phyloP scores from a whole-genome alignment of 257 asterid species.

The Nicotiana noctiflora region DNA sequence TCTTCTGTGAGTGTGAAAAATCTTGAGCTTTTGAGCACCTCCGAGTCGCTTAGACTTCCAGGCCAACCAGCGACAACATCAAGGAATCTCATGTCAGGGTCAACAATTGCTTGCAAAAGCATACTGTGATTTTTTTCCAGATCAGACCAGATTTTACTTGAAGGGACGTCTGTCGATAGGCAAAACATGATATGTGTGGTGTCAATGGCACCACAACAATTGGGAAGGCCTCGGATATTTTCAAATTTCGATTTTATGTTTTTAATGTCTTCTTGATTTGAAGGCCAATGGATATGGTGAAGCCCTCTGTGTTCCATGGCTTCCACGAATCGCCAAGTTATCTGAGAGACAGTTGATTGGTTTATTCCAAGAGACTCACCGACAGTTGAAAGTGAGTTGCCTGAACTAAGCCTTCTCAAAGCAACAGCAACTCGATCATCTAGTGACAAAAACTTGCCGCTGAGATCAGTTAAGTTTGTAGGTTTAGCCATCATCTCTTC shows the following conservation, averaged over 20 bases:
- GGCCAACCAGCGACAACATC: conserved; percentile 21
- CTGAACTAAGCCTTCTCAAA: conserved; percentile 25
- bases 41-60: conserved; percentile 15
- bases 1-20: conserved; percentile 11
- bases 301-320: conserved; percentile 18
- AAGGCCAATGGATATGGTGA: conserved; percentile 20
- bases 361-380: conserved; percentile 15
- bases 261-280: conserved; percentile 9
- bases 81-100: conserved; percentile 24
- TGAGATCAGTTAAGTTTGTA: conserved; percentile 3
- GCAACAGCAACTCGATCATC: conserved; percentile 27
- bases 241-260: conserved; percentile 16
- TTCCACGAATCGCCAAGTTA: conserved; percentile 27
- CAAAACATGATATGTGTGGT: conserved; percentile 22
- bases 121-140: conserved; percentile 17
- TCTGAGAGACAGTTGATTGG: conserved; percentile 10
- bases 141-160: conserved; percentile 17
- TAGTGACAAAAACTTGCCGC: not conserved
- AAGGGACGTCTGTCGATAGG: conserved; percentile 12
- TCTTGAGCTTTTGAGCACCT: conserved; percentile 10
- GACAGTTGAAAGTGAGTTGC: conserved; percentile 12
- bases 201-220: conserved; percentile 27
- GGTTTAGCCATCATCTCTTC: conserved; percentile 14
- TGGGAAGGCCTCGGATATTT: conserved; percentile 23
- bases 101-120: conserved; percentile 20